These are phyloP conservation scores for Sphagnum tenellum DNA, from an alignment of 225 moss, liverwort and hornwort species.

Conservation along the genomic window DNA sequence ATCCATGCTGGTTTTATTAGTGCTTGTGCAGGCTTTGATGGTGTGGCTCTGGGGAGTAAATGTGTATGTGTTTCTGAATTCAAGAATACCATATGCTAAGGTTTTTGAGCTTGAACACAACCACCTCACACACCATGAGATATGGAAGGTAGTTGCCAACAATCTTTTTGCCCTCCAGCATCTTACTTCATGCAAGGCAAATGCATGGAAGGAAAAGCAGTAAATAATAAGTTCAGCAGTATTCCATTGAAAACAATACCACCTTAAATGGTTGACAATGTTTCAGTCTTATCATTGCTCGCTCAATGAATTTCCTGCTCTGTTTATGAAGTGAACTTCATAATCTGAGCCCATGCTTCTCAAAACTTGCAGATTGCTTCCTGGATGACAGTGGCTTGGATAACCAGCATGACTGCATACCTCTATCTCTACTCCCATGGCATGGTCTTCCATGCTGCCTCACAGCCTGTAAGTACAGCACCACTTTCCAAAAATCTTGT, in stretches of 20 bases:
- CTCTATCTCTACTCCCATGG: conserved; percentile 83
- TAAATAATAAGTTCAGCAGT: too few species aligned
- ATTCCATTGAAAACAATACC: too few species aligned
- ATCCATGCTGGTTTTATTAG: too few species aligned
- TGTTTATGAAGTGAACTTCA: too few species aligned
- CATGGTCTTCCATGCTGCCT: conserved; percentile 67
- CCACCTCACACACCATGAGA: conserved; percentile 77
- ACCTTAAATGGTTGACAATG: too few species aligned
- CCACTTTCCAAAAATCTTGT: not conserved
- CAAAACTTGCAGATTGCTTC: conserved; percentile 59
- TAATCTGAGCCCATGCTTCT: too few species aligned
- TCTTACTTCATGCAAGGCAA: too few species aligned
- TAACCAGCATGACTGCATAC: conserved; percentile 87
- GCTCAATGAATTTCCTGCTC: too few species aligned
- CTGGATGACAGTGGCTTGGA: conserved; percentile 66
- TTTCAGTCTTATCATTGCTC: too few species aligned
- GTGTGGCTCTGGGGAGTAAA: conserved; percentile 95
- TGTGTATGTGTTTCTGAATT: conserved; percentile 64
- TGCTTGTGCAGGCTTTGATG: conserved; percentile 72
- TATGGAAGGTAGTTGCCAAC: conserved; percentile 70
- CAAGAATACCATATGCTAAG: conserved; percentile 67
- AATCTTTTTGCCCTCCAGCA: too few species aligned
- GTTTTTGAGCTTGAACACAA: conserved; percentile 91
- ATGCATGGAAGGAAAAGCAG: too few species aligned
- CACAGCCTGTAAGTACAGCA: conserved; percentile 69